Base-by-base conservation (phyloP, 805 yeast species). In the Cyberlindnera euphorbiiphila region DNA sequence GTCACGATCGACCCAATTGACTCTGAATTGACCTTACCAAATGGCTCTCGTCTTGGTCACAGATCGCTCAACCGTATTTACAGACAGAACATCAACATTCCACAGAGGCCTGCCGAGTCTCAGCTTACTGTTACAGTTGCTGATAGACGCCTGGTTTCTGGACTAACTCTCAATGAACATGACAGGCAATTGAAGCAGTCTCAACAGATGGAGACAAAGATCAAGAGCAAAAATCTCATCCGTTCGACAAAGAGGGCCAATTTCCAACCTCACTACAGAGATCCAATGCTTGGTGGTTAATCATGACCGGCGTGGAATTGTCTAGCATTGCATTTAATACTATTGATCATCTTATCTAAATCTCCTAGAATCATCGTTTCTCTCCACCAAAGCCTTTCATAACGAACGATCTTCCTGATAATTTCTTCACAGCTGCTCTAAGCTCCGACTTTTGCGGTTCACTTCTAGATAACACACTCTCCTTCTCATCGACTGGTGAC, bases 221-320 rank as follows among this genome's bases (percentile, higher is more conserved):
- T 65, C 54, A 64, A 62, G 45, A 61, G 62, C 44, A 60, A 59
- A 44, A 52, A 61, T 17, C 46, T 67, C 36, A 57, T 63, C 25
- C 65, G 78, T 45, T 84, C 85, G 21, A 74, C 77, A 39, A 84
- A 77, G 60, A 76, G 76, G 57, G 67, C 79, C 58, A 93, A 91
- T 62, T 74, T 78, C 70, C 96, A 91, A 71, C 76, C 78, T 21
- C 95, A 93, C 57, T 86, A 62, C 68, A 74, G 95, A 57, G 95
- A 87, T 57, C 81, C 77, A 54, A 61, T 85, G 49, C 66, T 86
- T 43, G 68, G 66, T 25, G 51, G 54, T 41, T 48, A 37, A 42
- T 28, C n/a, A 14, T 18, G n/a, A 9, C n/a, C n/a, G n/a, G 31
- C 31, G 19, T 18, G 15, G 17, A 4, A 4, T 6, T 5, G 10